Percentiles rank a stretch among this genome's conserved stretches.
phyloP scores from a whole-genome alignment of 2,329 filamentous ascomycete genomes.

The Thelonectria blattea region DNA sequence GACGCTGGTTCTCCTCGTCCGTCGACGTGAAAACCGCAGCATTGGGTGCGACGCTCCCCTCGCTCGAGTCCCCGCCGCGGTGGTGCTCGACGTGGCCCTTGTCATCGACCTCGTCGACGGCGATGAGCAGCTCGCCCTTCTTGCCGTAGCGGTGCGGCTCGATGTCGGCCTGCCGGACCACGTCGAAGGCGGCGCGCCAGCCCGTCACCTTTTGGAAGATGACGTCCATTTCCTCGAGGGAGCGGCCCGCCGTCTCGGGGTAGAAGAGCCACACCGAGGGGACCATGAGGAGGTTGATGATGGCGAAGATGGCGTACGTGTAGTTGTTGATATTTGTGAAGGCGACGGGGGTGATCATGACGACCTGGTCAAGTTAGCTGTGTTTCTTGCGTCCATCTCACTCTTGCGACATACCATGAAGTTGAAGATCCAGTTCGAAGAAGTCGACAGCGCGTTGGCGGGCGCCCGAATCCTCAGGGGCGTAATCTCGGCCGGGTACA shows the following conservation, averaged over 20 bases:
- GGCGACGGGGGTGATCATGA: constrained; percentile 67
- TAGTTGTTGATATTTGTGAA: constrained; percentile 63
- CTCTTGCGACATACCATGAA: constrained; percentile 51
- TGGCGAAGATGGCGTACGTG: constrained; percentile 71
- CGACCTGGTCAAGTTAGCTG: constrained; percentile 46
- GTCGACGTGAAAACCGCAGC: constrained; percentile 38
- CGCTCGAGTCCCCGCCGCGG: constrained; percentile 38
- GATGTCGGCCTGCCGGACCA: constrained; percentile 47
- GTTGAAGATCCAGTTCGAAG: constrained; percentile 68
- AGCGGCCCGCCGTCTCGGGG: constrained; percentile 68
- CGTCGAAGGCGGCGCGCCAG: constrained; percentile 42
- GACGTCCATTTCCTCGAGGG: constrained; percentile 70
- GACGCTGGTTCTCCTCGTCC: constrained; percentile 45
- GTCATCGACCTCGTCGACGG: constrained; percentile 51
- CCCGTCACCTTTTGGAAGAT: constrained; percentile 66
- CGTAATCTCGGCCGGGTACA: constrained; percentile 71
- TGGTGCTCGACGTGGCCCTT: constrained; percentile 41
- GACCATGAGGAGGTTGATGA: constrained; percentile 67
- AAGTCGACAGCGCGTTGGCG: constrained; percentile 61
- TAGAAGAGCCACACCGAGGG: constrained; percentile 66
- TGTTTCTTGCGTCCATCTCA: background rate
- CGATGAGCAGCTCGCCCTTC: constrained; percentile 62
- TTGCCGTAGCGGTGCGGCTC: constrained; percentile 64
- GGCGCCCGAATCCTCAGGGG: constrained; percentile 70
- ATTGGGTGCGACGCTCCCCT: constrained; percentile 29